Conservation (phyloP, 2,329 filamentous ascomycete genomes). For the Colletotrichum tabaci region DNA sequence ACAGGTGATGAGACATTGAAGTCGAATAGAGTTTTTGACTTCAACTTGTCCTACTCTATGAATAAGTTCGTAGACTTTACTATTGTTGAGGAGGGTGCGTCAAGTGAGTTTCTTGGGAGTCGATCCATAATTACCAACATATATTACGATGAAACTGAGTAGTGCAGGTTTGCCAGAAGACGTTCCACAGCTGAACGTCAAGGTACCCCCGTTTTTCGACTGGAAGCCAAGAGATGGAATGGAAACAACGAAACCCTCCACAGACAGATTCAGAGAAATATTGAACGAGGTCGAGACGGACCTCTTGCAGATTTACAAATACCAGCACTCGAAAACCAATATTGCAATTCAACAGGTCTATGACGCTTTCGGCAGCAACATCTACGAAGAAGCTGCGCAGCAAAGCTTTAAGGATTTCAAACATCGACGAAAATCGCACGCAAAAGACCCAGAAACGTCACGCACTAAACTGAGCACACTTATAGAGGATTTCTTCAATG, state of each 20-base stretch:
- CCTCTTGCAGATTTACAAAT: background rate
- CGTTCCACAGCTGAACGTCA: background rate
- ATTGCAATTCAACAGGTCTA: background rate
- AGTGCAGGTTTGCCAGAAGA: background rate
- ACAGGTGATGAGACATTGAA: no score
- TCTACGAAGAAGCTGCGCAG: background rate
- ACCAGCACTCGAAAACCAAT: background rate
- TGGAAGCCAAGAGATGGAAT: background rate
- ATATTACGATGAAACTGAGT: background rate
- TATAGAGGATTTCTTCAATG: background rate
- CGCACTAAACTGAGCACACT: background rate
- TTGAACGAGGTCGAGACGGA: background rate
- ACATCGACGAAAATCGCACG: background rate
- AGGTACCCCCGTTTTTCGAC: background rate
- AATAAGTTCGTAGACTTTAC: background rate
- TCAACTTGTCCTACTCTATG: no score
- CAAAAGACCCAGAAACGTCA: background rate
- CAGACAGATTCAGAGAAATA: background rate
- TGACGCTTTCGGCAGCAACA: background rate
- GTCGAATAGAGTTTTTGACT: no score
- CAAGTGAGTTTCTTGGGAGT: background rate
- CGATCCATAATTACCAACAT: no score
- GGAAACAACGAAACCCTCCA: no score
- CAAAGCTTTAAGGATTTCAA: background rate
- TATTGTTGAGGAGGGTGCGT: background rate